A percentile compares a stretch with the other conserved stretches of the same genome.
These are phyloP conservation scores for Pichia rugopelliculosa DNA, from an alignment of 805 yeast species.

Conservation along the genomic window DNA sequence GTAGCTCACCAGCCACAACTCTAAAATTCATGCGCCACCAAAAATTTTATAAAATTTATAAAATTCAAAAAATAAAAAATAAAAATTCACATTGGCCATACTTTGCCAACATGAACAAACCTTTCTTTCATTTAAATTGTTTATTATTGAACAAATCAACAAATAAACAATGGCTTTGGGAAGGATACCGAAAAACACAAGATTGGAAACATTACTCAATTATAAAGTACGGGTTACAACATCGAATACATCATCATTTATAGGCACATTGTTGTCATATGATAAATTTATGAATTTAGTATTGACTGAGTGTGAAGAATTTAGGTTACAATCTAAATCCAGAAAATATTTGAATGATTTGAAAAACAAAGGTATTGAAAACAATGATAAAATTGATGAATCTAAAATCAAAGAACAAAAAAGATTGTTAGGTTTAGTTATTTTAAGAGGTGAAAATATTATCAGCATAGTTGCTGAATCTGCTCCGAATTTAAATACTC, in stretches of 20 bases:
- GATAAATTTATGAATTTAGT: constrained; percentile 88
- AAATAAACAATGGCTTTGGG: constrained; percentile 5
- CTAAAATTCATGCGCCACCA: neutral
- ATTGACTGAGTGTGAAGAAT: constrained; percentile 76
- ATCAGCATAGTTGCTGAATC: constrained; percentile 65
- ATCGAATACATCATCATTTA: constrained; percentile 67
- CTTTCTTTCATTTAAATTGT: too few species aligned
- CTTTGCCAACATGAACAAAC: too few species aligned
- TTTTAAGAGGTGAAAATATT: constrained; percentile 83
- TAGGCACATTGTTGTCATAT: constrained; percentile 79
- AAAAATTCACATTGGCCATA: neutral
- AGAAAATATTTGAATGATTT: constrained; percentile 23
- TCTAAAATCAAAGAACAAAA: constrained; percentile 51
- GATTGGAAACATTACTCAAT: constrained; percentile 57
- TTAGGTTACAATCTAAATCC: constrained; percentile 62
- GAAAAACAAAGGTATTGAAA: neutral
- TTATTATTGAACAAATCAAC: too few species aligned
- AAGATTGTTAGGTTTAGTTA: constrained; percentile 70
- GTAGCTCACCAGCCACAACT: neutral
- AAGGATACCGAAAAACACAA: constrained; percentile 35
- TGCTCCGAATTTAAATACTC: constrained; percentile 36
- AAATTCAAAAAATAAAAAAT: neutral
- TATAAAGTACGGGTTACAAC: constrained; percentile 68
- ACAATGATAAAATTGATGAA: constrained; percentile 24
- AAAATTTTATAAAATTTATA: too few species aligned